A percentile compares a stretch with the other conserved stretches of the same genome.
phyloP scores from a whole-genome alignment of 257 asterid genomes.

The Oldenlandia corymbosa region DNA sequence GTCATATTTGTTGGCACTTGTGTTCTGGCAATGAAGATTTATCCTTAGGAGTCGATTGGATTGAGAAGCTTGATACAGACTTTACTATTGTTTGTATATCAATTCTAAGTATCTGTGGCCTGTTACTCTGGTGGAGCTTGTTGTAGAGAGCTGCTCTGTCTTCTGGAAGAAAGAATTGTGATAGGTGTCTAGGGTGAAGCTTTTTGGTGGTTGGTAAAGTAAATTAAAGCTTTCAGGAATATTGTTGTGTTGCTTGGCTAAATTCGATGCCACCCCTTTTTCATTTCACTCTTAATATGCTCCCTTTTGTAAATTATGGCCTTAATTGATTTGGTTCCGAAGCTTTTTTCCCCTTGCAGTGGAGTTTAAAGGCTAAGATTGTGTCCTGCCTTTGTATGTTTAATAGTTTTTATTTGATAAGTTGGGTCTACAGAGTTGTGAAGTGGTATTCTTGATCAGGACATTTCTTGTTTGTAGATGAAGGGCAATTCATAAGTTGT shows the following conservation, averaged over 20 bases:
- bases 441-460: background rate
- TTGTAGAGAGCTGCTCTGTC: background rate
- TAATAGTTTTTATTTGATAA: background rate
- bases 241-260: background rate
- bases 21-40: background rate
- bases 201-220: background rate
- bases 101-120: too few species aligned
- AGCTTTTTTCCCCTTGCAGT: background rate
- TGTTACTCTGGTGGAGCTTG: background rate
- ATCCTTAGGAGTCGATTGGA: background rate
- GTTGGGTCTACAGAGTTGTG: background rate
- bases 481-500: background rate
- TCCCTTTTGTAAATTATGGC: background rate
- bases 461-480: too few species aligned
- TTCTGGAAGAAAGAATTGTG: background rate
- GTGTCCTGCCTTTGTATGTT: background rate
- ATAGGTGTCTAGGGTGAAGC: background rate
- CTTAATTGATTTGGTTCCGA: background rate
- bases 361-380: background rate
- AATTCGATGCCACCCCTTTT: background rate
- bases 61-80: background rate
- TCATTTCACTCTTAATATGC: background rate
- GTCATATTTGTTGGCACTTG: too few species aligned
- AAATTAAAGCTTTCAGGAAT: background rate
- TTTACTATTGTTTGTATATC: background rate